Evolutionary conservation across 192 early-diverging fungal genomes (phyloP).

Genomic region (Rhizophagus sp.): DNA sequence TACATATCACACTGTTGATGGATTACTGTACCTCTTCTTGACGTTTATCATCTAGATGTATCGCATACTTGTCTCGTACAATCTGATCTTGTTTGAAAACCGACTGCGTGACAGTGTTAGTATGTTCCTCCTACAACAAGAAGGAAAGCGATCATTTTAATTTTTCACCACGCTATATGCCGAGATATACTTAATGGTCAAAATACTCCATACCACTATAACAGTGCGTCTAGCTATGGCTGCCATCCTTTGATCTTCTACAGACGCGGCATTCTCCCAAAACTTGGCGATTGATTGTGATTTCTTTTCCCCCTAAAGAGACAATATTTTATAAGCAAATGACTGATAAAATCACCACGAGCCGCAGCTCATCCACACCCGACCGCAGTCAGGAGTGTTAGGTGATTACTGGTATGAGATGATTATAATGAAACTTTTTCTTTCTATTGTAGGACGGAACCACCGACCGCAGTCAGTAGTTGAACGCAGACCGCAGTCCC

Average conservation of each 20-base stretch:
- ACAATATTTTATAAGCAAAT: slow-evolving; percentile 13
- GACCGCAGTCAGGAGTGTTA: too few relatives aligned
- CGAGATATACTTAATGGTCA: neutral
- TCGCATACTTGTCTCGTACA: too few relatives aligned
- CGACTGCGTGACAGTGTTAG: too few relatives aligned
- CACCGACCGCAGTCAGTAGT: slow-evolving; percentile 4
- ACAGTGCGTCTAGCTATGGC: slow-evolving; percentile 1
- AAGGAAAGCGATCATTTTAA: too few relatives aligned
- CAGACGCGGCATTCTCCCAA: slow-evolving; percentile 12
- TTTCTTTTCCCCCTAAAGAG: slow-evolving; percentile 20
- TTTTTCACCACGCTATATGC: neutral
- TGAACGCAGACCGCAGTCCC: slow-evolving; percentile 20
- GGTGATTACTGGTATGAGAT: neutral
- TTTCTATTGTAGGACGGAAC: slow-evolving; percentile 17
- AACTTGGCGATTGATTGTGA: slow-evolving; percentile 15
- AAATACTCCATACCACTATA: slow-evolving; percentile 20
- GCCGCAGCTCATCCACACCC: too few relatives aligned
- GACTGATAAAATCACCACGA: too few relatives aligned
- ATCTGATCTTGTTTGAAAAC: too few relatives aligned
- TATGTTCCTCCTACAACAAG: too few relatives aligned
- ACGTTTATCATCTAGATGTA: too few relatives aligned
- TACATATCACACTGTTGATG: too few relatives aligned
- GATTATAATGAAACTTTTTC: too few relatives aligned
- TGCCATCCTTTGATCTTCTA: slow-evolving; percentile 11
- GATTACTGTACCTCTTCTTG: too few relatives aligned